Percentiles rank a stretch among this genome's conserved stretches.
phyloP scores from a whole-genome alignment of 805 yeast genomes.

The Nematodospora valgi region DNA sequence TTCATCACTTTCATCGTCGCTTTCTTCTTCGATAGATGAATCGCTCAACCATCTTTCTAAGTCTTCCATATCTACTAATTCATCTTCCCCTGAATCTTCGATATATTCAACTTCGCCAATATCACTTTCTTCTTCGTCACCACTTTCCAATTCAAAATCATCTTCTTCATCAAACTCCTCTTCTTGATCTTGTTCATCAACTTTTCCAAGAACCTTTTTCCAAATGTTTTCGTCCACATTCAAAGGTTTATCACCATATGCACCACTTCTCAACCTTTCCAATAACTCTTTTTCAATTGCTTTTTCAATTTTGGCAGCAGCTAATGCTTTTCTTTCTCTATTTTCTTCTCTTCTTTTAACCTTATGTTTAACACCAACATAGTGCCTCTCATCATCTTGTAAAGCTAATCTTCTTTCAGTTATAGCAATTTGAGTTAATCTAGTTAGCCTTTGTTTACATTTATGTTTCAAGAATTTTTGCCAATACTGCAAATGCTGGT shows the following conservation, averaged over 20 bases:
- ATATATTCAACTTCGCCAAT: constrained; percentile 83
- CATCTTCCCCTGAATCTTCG: constrained; percentile 86
- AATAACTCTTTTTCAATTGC: constrained; percentile 93
- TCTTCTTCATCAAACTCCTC: constrained; percentile 62
- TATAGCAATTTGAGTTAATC: constrained; percentile 92
- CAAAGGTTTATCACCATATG: constrained; percentile 96
- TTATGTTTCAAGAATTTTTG: constrained; percentile 85
- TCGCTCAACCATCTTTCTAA: constrained; percentile 80
- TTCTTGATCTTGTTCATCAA: constrained; percentile 55
- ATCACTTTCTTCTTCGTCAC: constrained; percentile 52
- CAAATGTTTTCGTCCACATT: constrained; percentile 95
- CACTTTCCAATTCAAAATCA: constrained; percentile 44
- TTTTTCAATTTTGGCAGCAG: constrained; percentile 95
- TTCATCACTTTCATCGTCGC: constrained; percentile 35
- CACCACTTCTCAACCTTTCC: constrained; percentile 94
- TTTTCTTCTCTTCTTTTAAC: constrained; percentile 92
- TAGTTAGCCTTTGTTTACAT: constrained; percentile 93
- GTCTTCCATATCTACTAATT: constrained; percentile 89
- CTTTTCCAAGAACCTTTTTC: constrained; percentile 84
- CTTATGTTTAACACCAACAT: constrained; percentile 89
- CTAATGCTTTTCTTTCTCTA: constrained; percentile 93
- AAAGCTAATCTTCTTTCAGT: constrained; percentile 92
- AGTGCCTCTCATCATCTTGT: constrained; percentile 87
- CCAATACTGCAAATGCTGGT: constrained; percentile 87
- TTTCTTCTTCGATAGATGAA: constrained; percentile 35